Conservation (phyloP, 164 flowering plant genomes). For the Stephania cephalantha region DNA sequence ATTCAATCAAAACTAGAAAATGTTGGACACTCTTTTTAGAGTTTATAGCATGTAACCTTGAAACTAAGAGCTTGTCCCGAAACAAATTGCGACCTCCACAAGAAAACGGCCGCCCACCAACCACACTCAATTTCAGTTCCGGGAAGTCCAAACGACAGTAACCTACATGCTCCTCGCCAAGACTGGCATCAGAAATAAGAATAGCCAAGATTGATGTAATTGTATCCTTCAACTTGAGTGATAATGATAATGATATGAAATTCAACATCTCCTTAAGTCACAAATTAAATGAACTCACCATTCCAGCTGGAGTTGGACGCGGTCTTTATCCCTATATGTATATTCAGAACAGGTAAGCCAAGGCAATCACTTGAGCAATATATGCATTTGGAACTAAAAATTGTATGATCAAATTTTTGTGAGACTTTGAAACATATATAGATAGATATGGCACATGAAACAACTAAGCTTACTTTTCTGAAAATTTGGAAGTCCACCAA, state of each 20-base stretch:
- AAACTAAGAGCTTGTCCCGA: slow-evolving; percentile 50
- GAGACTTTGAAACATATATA: too few relatives aligned
- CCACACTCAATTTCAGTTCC: slow-evolving; percentile 52
- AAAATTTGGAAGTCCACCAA: slow-evolving; percentile 59
- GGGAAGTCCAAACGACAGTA: slow-evolving; percentile 66
- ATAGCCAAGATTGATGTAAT: neutral
- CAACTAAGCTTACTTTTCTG: slow-evolving; percentile 39
- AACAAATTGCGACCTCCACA: slow-evolving; percentile 53
- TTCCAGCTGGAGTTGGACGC: slow-evolving; percentile 81
- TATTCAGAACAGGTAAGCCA: slow-evolving; percentile 16
- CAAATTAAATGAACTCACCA: slow-evolving; percentile 41
- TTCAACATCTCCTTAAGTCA: neutral
- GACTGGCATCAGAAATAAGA: slow-evolving; percentile 35
- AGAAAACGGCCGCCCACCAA: slow-evolving; percentile 95
- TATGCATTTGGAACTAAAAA: too few relatives aligned
- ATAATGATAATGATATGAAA: neutral
- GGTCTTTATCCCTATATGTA: slow-evolving; percentile 50
- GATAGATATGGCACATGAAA: neutral
- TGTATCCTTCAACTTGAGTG: neutral
- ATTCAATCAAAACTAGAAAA: neutral
- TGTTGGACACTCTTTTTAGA: neutral
- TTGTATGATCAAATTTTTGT: too few relatives aligned
- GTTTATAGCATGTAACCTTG: slow-evolving; percentile 36
- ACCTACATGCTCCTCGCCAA: slow-evolving; percentile 76
- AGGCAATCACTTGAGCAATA: neutral